phyloP scores from a whole-genome alignment of 495 filamentous ascomycete genomes.

The Lophiostoma macrostomum region DNA sequence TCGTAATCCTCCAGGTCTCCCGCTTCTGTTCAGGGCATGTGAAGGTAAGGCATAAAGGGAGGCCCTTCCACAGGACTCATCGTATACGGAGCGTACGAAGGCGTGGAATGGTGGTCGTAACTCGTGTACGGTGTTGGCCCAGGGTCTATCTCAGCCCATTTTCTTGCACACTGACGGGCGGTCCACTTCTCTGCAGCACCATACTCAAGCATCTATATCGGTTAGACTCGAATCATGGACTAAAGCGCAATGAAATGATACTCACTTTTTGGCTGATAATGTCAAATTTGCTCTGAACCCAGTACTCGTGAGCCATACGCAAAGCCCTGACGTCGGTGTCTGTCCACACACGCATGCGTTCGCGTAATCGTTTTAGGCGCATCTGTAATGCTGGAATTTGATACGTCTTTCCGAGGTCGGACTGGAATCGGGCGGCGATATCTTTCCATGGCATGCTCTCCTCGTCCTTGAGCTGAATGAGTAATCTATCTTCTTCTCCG shows the following conservation, averaged over 20 bases:
- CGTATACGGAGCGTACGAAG: constrained; percentile 28
- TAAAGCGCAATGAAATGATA: not conserved
- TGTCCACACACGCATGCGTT: constrained; percentile 64
- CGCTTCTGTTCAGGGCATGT: constrained; percentile 26
- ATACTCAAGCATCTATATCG: constrained; percentile 39
- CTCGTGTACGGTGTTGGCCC: constrained; percentile 33
- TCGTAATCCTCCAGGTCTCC: no score
- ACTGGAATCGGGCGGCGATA: constrained; percentile 62
- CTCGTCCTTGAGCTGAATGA: constrained; percentile 65
- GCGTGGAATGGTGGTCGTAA: constrained; percentile 30
- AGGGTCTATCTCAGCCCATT: constrained; percentile 45
- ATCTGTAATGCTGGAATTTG: constrained; percentile 71
- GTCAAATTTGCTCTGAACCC: constrained; percentile 46
- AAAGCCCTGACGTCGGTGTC: constrained; percentile 54
- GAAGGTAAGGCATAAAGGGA: constrained; percentile 28
- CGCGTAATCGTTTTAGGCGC: constrained; percentile 64
- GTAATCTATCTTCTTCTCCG: constrained; percentile 63
- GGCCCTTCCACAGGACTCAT: constrained; percentile 33
- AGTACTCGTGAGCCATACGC: constrained; percentile 44
- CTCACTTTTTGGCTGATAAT: constrained; percentile 45
- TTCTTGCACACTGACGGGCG: constrained; percentile 41
- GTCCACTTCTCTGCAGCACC: constrained; percentile 45
- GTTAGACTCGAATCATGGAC: not conserved
- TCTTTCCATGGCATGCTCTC: constrained; percentile 67
- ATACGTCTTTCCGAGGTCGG: constrained; percentile 60